Evolutionary conservation across 2,329 filamentous ascomycete genomes (phyloP), one percentile per base, ranked within the genome.

Genomic region (Lachnellula willkommii): DNA sequence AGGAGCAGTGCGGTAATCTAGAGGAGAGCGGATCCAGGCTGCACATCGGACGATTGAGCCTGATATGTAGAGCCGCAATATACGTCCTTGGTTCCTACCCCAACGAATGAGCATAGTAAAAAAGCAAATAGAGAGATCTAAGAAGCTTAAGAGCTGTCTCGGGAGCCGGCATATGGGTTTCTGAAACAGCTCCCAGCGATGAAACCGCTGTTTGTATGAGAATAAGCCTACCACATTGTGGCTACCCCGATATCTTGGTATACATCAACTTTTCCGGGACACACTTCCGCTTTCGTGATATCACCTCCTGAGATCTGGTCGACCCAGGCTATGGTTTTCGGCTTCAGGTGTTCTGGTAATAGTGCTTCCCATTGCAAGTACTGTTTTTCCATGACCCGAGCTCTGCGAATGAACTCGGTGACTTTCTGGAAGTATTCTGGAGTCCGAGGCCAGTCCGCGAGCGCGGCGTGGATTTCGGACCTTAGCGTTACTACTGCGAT

Each of bases 1-100:
- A 17, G 80, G 77, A 5, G 82, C 85, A 1, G 81, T 84, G 43
- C 82, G 74, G 64, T 84, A 85, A 67, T 86, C 82, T 8, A 81
- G 75, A 0, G 83, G 82, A 8, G 77, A 73, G 66, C 79, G 81
- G 24, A 81, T 73, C 81, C 82, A 85, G 2, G 83, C 82, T 6
- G 79, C 77, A 63, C 81, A 84, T 6, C 83, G 78, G 12, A 85
- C 78, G 39, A 80, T 76, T 15, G 82, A 69, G 15, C 79, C 78
- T 3, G 78, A 76, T 24, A 85, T 72, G 52, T 81, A 76, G 28
- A 85, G 72, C 2, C 83, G 74, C 6, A 77, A 75, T 15, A 78
- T 75, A 15, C 82, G 73, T 57, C 75, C 72, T 69, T 80, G 72
- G 65, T 84, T 85, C 77, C 78, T 81, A 8, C 28, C 28, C 9